Base-by-base conservation (phyloP, 176 grass and related monocot species). In the Calamus simplicifolius region DNA sequence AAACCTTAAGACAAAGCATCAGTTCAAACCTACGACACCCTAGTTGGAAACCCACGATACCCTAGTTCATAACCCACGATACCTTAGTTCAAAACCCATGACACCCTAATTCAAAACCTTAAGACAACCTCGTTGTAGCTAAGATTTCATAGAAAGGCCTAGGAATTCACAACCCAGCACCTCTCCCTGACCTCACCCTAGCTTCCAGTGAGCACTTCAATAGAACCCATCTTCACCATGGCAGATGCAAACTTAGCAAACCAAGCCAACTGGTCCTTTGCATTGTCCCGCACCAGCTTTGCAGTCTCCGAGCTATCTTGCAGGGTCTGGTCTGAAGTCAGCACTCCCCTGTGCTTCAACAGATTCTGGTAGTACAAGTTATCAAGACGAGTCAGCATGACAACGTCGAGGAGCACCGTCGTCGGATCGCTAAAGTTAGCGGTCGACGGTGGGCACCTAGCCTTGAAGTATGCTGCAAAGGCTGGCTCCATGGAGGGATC, bases 211-310 rank as follows among this genome's bases (percentile, higher is more conserved):
- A 80, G 72, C 55, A 85, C 87, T 35, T 66, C 82, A 69, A 90
- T 56, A 71, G 54, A 2, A 10, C 87, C 75, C 82, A 90, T 90
- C 76, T 79, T 86, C 3, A 90, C 75, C 87, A 90, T 90, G 5
- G 82, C 82, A 0, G 56, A 75, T 5, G 58, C 82, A 7, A 90
- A 90, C 14, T 74, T 69, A 6, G 10, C 0, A 25, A 15, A 25
- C 62, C 79, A 87, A 21, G 78, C 4, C 19, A 10, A 31, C 25
- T 59, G 64, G 49, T 63, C 75, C 48, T 54, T 18, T 6, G 77
- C 74, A 27, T 81, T 82, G n/a, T 63, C 58, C 30, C 43, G 68
- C 15, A 89, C 73, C 21, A 89, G 70, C 49, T 76, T 73, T 52
- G 56, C 70, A 67, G 74, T 89, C 57, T 81, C 77, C 14, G 50